phyloP scores from a whole-genome alignment of 2,329 filamentous ascomycete species.

The Fusarium agapanthi region DNA sequence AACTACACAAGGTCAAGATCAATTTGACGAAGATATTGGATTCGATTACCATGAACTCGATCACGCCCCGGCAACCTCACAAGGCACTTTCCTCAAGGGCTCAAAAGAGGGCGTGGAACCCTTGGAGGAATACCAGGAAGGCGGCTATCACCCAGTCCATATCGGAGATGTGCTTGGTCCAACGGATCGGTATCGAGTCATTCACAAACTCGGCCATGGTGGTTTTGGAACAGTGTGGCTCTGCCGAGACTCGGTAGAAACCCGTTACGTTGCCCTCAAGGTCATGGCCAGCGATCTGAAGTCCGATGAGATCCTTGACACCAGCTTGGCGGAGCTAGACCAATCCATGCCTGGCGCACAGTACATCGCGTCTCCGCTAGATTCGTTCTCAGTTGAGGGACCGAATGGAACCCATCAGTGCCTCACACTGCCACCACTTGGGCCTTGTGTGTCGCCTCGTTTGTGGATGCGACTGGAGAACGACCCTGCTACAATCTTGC shows the following conservation, averaged over 20 bases:
- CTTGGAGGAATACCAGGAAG: constrained; percentile 6
- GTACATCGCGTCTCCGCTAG: background rate
- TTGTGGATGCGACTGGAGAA: constrained; percentile 8
- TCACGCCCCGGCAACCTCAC: background rate
- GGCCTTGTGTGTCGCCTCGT: constrained; percentile 35
- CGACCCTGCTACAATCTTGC: constrained; percentile 6
- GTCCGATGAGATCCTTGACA: background rate
- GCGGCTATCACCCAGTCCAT: constrained; percentile 14
- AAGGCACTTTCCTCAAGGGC: constrained; percentile 1
- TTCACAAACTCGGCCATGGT: constrained; percentile 25
- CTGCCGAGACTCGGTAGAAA: background rate
- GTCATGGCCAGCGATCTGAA: background rate
- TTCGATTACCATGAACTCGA: background rate
- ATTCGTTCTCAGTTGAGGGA: background rate
- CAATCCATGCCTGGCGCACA: background rate
- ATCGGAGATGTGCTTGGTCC: constrained; percentile 1
- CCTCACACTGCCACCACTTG: constrained; percentile 42
- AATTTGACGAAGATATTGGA: background rate
- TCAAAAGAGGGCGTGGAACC: background rate
- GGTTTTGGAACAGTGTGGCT: constrained; percentile 20
- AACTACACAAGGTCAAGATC: background rate
- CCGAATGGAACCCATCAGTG: constrained; percentile 42
- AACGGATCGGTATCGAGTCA: background rate
- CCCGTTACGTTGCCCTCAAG: background rate
- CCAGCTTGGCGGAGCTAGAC: background rate